Evolutionary conservation across 805 yeast species (phyloP), one percentile per base, ranked within the genome.

Genomic region (Starmerella davenportii): DNA sequence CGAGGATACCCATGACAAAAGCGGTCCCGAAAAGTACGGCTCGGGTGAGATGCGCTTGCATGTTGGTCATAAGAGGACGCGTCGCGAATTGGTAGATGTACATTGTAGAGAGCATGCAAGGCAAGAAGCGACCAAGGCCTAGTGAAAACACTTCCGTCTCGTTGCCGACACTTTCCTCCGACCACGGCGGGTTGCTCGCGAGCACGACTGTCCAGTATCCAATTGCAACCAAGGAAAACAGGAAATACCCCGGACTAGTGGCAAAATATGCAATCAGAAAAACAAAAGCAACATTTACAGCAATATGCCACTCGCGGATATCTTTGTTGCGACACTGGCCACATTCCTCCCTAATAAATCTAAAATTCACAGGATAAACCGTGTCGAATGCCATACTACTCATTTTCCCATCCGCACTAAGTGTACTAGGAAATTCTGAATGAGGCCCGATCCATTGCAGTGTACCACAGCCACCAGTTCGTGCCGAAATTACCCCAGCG

Each of bases 191-290:
- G 5, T 94, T 93, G 44, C 87, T 93, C 16, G 84, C 70, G 21
- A 85, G 53, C 1, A 73, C 56, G 21, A 84, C 69, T 0, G 92
- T 78, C 95, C 94, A 81, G 58, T 76, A 85, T 0, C 87, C 93
- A 11, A 71, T 72, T 1, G 72, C 49, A 16, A 68, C 60, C 13
- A 68, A 52, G 0, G 71, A 63, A 81, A 87, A 77, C 50, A 64
- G 80, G 3, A 75, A 73, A 2, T 57, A 37, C 1, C 71, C 66
- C 21, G 76, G 53, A 41, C 65, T 72, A 40, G 74, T 69, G 2
- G 79, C 62, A 0, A 60, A 44, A 46, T 57, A 59, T 8, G 60
- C 60, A 38, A 57, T 53, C 11, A 57, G 24, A n/a, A 55, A 35
- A 3, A 93, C 82, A 35, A 78, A 53, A 0, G 74, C 5, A 2